Conservation (phyloP, 768 basidiomycete genomes). For the Trametes cingulata region DNA sequence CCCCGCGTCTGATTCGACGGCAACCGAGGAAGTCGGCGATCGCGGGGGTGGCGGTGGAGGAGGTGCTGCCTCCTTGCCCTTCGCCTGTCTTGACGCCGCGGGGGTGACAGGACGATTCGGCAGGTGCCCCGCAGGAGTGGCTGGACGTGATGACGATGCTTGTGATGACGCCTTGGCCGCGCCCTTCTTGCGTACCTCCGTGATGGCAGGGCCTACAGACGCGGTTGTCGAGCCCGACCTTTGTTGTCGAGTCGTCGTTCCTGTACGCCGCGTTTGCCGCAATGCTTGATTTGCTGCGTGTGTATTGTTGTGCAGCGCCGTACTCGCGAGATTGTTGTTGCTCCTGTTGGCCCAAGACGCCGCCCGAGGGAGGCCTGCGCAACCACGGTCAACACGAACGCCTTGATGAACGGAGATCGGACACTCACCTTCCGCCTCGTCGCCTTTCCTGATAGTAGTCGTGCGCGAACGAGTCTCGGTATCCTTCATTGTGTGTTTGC, state of each 20-base stretch:
- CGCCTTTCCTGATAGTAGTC: slow-evolving; percentile 52
- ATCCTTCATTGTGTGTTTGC: slow-evolving; percentile 92
- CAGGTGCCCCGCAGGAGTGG: slow-evolving; percentile 46
- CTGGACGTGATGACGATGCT: slow-evolving; percentile 56
- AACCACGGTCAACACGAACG: background rate
- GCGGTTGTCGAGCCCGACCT: slow-evolving; percentile 39
- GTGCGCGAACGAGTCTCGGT: slow-evolving; percentile 68
- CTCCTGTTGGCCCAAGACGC: slow-evolving; percentile 46
- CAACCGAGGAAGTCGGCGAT: slow-evolving; percentile 49
- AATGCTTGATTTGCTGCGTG: slow-evolving; percentile 19
- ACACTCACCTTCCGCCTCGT: slow-evolving; percentile 55
- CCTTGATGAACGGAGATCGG: background rate
- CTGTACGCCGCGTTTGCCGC: slow-evolving; percentile 25
- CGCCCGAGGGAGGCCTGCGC: slow-evolving; percentile 58
- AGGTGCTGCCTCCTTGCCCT: slow-evolving; percentile 38
- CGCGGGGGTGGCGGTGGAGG: slow-evolving; percentile 37
- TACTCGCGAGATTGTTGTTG: slow-evolving; percentile 22
- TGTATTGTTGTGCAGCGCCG: slow-evolving; percentile 33
- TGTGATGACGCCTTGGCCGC: slow-evolving; percentile 48
- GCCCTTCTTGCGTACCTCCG: slow-evolving; percentile 34
- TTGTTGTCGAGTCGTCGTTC: slow-evolving; percentile 45
- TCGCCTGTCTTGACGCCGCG: slow-evolving; percentile 41
- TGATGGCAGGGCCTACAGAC: slow-evolving; percentile 21
- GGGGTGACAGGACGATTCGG: slow-evolving; percentile 48
- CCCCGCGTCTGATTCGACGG: slow-evolving; percentile 52